Evolutionary conservation across 495 filamentous ascomycete species (phyloP).

Genomic region (Penicillium simplicissimum): DNA sequence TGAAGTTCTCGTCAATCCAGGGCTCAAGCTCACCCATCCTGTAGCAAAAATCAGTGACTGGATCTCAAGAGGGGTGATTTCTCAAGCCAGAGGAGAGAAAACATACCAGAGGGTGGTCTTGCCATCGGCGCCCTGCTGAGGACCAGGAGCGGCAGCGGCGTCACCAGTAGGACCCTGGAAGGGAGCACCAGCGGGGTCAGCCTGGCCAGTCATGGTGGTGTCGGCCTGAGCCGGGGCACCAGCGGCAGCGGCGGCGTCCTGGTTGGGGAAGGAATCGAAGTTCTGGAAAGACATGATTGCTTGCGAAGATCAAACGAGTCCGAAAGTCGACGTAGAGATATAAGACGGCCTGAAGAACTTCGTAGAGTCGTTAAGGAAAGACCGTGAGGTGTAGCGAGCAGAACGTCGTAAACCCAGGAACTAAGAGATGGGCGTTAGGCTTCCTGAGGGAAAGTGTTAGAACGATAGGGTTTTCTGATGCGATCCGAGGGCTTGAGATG

Average conservation of each 20-base stretch:
- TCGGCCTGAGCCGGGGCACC: conserved; percentile 55
- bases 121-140: conserved; percentile 59
- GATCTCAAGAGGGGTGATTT: neutral
- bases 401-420: conserved; percentile 36
- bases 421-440: conserved; percentile 29
- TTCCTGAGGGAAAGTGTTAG: conserved; percentile 19
- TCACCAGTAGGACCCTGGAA: conserved; percentile 57
- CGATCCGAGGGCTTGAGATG: neutral
- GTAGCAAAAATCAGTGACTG: conserved; percentile 14
- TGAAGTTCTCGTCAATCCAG: conserved; percentile 99
- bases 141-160: conserved; percentile 51
- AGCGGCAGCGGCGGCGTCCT: conserved; percentile 55
- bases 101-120: conserved; percentile 84
- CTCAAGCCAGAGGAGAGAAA: neutral
- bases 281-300: conserved; percentile 59
- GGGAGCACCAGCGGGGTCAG: conserved; percentile 54
- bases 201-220: conserved; percentile 52
- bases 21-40: conserved; percentile 99
- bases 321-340: conserved; percentile 37
- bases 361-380: conserved; percentile 47
- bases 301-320: conserved; percentile 32
- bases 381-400: conserved; percentile 39
- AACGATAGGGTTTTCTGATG: neutral
- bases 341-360: conserved; percentile 42
- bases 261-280: conserved; percentile 57